These are phyloP conservation scores for Daedalea quercina DNA, from an alignment of 768 basidiomycete genomes.

Conservation along the genomic window DNA sequence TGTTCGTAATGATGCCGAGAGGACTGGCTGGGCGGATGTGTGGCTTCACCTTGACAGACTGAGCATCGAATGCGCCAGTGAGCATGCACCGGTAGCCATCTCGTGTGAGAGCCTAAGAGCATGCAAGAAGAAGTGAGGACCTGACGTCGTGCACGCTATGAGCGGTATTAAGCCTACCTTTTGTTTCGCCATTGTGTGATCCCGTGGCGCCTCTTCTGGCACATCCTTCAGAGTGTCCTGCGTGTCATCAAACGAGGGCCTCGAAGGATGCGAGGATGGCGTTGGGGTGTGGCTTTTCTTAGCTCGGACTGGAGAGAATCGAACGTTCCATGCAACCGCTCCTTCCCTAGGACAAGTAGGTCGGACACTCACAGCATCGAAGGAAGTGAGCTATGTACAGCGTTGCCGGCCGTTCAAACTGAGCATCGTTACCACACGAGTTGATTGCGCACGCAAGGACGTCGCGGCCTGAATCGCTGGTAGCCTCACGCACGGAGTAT, in stretches of 20 bases:
- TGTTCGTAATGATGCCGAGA: background rate
- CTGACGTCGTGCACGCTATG: background rate
- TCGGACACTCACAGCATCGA: background rate
- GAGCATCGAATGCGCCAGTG: too few relatives aligned
- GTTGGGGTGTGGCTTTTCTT: background rate
- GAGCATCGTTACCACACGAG: background rate
- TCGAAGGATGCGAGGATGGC: background rate
- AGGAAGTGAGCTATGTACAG: background rate
- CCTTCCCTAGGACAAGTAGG: background rate
- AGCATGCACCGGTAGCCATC: background rate
- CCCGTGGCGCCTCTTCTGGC: background rate
- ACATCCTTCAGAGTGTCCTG: background rate
- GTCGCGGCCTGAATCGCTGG: background rate
- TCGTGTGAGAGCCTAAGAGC: background rate
- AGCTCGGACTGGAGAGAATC: background rate
- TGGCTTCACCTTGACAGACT: too few relatives aligned
- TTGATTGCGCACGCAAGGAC: background rate
- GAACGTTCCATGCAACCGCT: background rate
- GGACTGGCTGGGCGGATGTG: too few relatives aligned
- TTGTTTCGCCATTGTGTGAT: background rate
- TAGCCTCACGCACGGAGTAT: background rate
- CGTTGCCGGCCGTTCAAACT: background rate
- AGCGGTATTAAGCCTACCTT: background rate
- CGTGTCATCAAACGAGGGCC: background rate
- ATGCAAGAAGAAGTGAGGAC: background rate